phyloP scores from a whole-genome alignment of 768 basidiomycete species.

The Lanmaoa pseudosensibilis region DNA sequence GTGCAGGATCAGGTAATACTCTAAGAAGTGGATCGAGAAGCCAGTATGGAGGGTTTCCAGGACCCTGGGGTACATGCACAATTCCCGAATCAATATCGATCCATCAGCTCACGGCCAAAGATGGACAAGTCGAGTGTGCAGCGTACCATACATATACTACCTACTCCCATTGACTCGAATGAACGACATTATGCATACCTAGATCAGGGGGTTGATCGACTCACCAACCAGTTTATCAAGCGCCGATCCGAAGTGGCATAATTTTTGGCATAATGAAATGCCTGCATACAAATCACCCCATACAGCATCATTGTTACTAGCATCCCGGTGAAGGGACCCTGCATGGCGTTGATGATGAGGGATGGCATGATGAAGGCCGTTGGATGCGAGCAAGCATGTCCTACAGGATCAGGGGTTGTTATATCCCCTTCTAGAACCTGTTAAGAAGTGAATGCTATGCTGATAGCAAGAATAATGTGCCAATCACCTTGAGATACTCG shows the following conservation, averaged over 20 bases:
- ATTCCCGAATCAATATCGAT: not conserved
- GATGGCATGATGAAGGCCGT: conserved; percentile 5
- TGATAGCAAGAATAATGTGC: too few relatives aligned
- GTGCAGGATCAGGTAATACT: conserved; percentile 18
- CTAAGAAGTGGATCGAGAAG: conserved; percentile 14
- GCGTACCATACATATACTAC: conserved; percentile 14
- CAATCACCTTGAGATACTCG: too few relatives aligned
- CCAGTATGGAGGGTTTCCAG: conserved; percentile 15
- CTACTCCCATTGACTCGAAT: conserved; percentile 6
- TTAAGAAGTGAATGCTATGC: too few relatives aligned
- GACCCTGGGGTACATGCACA: conserved; percentile 1
- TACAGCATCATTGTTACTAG: conserved; percentile 11
- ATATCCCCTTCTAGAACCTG: not conserved
- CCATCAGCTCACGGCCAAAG: too few relatives aligned
- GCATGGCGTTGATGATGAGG: conserved; percentile 2
- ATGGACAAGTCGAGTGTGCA: too few relatives aligned
- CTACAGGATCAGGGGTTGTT: not conserved
- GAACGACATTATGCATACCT: not conserved
- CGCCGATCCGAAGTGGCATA: conserved; percentile 7
- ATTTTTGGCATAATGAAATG: conserved; percentile 11
- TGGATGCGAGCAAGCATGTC: too few relatives aligned
- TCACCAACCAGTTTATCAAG: conserved; percentile 15
- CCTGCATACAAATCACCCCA: conserved; percentile 19
- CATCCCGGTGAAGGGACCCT: conserved; percentile 13
- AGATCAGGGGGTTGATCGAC: not conserved